Evolutionary conservation across 768 basidiomycete genomes (phyloP).

Genomic region (Symmetrospora coprosmae): DNA sequence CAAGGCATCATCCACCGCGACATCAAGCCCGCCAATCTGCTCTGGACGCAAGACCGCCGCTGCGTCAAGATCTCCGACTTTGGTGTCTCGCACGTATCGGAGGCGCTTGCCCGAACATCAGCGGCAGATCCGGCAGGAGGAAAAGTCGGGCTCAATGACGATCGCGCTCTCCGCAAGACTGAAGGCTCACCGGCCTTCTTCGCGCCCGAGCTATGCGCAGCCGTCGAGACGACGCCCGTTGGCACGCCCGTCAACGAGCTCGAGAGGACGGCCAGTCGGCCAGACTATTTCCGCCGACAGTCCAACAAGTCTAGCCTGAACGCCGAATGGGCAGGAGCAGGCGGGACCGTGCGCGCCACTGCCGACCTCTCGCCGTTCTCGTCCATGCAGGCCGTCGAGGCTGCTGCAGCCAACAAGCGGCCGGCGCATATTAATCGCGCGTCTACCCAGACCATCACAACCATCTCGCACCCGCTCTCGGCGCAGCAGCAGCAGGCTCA

Average conservation of each 20-base stretch:
- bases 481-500: slow-evolving; percentile 29
- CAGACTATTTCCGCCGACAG: slow-evolving; percentile 9
- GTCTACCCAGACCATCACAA: slow-evolving; percentile 22
- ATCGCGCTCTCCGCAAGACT: slow-evolving; percentile 71
- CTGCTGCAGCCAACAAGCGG: not conserved
- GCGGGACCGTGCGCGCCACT: no score
- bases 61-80: slow-evolving; percentile 97
- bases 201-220: slow-evolving; percentile 82
- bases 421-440: slow-evolving; percentile 6
- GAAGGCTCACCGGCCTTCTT: slow-evolving; percentile 94
- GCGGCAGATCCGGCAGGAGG: slow-evolving; percentile 22
- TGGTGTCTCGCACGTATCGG: slow-evolving; percentile 90
- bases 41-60: slow-evolving; percentile 66
- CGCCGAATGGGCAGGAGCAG: not conserved
- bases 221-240: slow-evolving; percentile 38
- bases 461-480: slow-evolving; percentile 32
- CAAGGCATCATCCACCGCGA: slow-evolving; percentile 99
- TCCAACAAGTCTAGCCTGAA: not conserved
- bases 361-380: no score
- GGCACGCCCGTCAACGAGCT: slow-evolving; percentile 22
- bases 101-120: slow-evolving; percentile 60
- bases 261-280: not conserved
- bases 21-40: slow-evolving; percentile 94
- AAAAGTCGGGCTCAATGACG: slow-evolving; percentile 42
- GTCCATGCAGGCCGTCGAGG: not conserved